Conservation (phyloP, 306 rosid genomes). For the Castanea sativa region DNA sequence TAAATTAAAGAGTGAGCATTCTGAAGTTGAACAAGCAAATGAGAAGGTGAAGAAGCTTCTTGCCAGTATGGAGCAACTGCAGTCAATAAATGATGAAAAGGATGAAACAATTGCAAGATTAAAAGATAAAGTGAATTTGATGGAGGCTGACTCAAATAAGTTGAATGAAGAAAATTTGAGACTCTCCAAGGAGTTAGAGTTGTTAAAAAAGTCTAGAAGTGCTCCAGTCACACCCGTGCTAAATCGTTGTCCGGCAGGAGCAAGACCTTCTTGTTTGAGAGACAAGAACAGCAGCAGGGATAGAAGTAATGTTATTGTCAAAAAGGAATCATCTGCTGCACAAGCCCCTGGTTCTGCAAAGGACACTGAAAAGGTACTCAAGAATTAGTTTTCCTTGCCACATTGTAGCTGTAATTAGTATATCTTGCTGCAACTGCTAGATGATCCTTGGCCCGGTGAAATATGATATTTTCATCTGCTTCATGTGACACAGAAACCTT, state of each 20-base stretch:
- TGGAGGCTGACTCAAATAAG: conserved; percentile 53
- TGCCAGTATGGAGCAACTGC: conserved; percentile 56
- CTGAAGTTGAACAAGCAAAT: conserved; percentile 54
- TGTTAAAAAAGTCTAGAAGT: conserved; percentile 40
- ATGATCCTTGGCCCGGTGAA: background rate
- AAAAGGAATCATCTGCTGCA: conserved; percentile 44
- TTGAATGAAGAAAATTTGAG: conserved; percentile 51
- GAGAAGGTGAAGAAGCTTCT: conserved; percentile 49
- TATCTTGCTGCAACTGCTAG: background rate
- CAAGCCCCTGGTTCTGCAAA: conserved; percentile 24
- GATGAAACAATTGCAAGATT: conserved; percentile 52
- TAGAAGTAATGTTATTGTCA: conserved; percentile 28
- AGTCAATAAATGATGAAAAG: conserved; percentile 53
- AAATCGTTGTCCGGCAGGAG: conserved; percentile 40
- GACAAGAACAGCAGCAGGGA: conserved; percentile 26
- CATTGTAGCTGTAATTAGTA: conserved; percentile 5
- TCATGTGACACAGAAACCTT: background rate
- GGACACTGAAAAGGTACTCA: conserved; percentile 41
- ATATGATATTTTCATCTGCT: background rate
- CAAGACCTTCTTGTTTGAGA: conserved; percentile 22
- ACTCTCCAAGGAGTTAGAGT: conserved; percentile 55
- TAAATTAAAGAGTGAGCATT: conserved; percentile 49
- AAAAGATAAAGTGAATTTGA: conserved; percentile 40
- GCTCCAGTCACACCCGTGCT: conserved; percentile 47
- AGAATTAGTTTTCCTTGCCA: background rate